These are phyloP conservation scores for Daldinia loculata DNA, from an alignment of 495 filamentous ascomycete species.

Conservation along the genomic window DNA sequence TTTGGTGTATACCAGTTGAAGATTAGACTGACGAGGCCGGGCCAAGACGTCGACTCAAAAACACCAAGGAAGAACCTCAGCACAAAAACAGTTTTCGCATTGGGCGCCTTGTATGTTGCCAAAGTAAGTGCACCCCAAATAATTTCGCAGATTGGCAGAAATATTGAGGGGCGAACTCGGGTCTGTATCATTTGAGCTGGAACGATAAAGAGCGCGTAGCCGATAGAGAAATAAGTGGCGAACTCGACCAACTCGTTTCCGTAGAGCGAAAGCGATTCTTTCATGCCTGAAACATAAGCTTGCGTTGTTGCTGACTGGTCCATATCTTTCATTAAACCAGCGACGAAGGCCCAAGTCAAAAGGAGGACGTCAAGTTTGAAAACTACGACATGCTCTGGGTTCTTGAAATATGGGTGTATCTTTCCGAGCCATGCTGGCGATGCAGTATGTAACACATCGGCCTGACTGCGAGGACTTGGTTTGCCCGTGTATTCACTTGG, in stretches of 20 bases:
- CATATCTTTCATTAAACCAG: constrained; percentile 49
- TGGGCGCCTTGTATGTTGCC: constrained; percentile 51
- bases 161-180: constrained; percentile 56
- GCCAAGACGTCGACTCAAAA: constrained; percentile 46
- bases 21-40: constrained; percentile 46
- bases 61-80: constrained; percentile 60
- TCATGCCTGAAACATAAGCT: constrained; percentile 62
- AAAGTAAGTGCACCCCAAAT: constrained; percentile 57
- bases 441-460: background rate
- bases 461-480: background rate
- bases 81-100: constrained; percentile 52
- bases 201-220: constrained; percentile 62
- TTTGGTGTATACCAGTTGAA: constrained; percentile 50
- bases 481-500: background rate
- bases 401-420: constrained; percentile 19
- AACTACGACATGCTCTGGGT: constrained; percentile 28
- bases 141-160: constrained; percentile 60
- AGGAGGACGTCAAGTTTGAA: constrained; percentile 44
- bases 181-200: constrained; percentile 63
- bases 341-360: constrained; percentile 43
- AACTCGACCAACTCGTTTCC: background rate
- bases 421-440: constrained; percentile 15
- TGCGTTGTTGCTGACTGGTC: constrained; percentile 43
- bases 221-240: constrained; percentile 49
- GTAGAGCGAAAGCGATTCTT: constrained; percentile 43